Percentiles rank a stretch among this genome's conserved stretches.
Evolutionary conservation across 1,139 yeast genomes (phyloP).

Genomic region (Nadsonia commutata): DNA sequence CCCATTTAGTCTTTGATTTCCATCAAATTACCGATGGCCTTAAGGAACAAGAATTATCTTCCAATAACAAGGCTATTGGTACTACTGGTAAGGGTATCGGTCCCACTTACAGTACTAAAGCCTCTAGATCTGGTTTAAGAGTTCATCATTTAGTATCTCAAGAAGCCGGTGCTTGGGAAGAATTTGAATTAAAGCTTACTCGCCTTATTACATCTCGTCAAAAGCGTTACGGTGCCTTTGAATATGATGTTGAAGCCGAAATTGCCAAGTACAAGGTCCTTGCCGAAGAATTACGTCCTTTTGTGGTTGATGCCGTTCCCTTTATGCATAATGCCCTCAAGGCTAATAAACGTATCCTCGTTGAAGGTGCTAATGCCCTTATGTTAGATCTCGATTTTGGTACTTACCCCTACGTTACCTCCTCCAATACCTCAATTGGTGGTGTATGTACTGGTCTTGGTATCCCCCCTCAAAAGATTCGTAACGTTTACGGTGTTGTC

Average conservation of each 20-base stretch:
- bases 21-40: slow-evolving; percentile 94
- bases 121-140: slow-evolving; percentile 91
- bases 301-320: slow-evolving; percentile 82
- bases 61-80: slow-evolving; percentile 83
- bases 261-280: slow-evolving; percentile 59
- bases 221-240: slow-evolving; percentile 87
- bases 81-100: slow-evolving; percentile 99
- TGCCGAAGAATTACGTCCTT: slow-evolving; percentile 67
- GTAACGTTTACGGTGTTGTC: slow-evolving; percentile 83
- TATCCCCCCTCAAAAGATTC: slow-evolving; percentile 71
- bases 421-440: slow-evolving; percentile 91
- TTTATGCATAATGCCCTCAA: slow-evolving; percentile 78
- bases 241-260: slow-evolving; percentile 72
- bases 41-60: slow-evolving; percentile 81
- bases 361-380: slow-evolving; percentile 97
- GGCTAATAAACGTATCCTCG: slow-evolving; percentile 68
- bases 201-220: slow-evolving; percentile 68
- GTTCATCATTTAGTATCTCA: slow-evolving; percentile 89
- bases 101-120: slow-evolving; percentile 94
- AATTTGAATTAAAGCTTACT: slow-evolving; percentile 64
- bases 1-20: slow-evolving; percentile 93
- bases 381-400: slow-evolving; percentile 98
- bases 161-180: slow-evolving; percentile 86
- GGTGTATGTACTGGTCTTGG: slow-evolving; percentile 98
- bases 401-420: slow-evolving; percentile 95